A percentile compares a stretch with the other conserved stretches of the same genome.
Evolutionary conservation across 2,329 filamentous ascomycete species (phyloP).

Genomic region (Elsinoe perseae): DNA sequence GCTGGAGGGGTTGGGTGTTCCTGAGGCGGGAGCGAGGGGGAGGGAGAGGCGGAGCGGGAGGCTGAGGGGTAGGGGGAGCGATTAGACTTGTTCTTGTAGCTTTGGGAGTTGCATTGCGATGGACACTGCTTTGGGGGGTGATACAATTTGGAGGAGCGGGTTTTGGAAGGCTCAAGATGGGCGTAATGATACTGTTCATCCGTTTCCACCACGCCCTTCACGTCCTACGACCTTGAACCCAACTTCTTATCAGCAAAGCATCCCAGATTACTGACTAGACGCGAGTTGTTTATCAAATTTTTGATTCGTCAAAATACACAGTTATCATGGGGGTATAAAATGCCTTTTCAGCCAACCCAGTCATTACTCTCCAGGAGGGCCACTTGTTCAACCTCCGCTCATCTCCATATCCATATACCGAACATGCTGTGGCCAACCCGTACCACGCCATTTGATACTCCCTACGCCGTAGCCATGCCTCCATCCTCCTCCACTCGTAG

Average conservation of each 20-base stretch:
- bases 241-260: neutral
- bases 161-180: neutral
- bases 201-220: neutral
- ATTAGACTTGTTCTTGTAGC: neutral
- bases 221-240: neutral
- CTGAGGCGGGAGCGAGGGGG: neutral
- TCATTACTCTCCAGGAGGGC: conserved; percentile 25
- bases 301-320: conserved; percentile 13
- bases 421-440: neutral
- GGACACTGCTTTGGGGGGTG: neutral
- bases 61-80: conserved; percentile 2
- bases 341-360: conserved; percentile 3
- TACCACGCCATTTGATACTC: neutral
- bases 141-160: neutral
- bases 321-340: conserved; percentile 15
- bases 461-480: neutral
- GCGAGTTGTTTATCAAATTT: neutral
- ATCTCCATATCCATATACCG: neutral
- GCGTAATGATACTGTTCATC: neutral
- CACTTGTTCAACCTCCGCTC: conserved; percentile 30
- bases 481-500: neutral
- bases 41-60: conserved; percentile 15
- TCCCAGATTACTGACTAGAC: no score
- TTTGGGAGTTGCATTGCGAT: neutral
- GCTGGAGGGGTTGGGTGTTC: neutral